phyloP scores from a whole-genome alignment of 2,329 filamentous ascomycete genomes.

The Fusarium sp. region DNA sequence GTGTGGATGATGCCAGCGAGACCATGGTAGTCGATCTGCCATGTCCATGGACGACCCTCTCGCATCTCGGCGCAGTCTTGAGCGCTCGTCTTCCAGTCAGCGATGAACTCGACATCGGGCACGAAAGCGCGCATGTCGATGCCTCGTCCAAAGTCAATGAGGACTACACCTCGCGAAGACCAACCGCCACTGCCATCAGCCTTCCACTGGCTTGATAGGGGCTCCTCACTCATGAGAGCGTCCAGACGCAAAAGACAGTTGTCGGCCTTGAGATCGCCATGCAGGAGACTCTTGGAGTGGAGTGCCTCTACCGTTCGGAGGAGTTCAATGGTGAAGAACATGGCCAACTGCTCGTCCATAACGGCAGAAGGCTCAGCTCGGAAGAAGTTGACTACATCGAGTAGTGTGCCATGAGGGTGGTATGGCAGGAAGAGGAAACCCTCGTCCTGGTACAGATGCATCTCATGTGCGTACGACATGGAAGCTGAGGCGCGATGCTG shows the following conservation, averaged over 20 bases:
- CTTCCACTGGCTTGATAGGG: conserved; percentile 70
- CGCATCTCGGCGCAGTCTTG: conserved; percentile 96
- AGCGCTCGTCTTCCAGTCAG: conserved; percentile 89
- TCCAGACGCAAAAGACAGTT: conserved; percentile 92
- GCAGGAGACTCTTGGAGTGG: conserved; percentile 79
- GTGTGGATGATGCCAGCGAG: conserved; percentile 87
- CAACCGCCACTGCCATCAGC: conserved; percentile 79
- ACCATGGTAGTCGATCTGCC: conserved; percentile 96
- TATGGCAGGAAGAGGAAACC: conserved; percentile 89
- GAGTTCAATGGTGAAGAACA: conserved; percentile 95
- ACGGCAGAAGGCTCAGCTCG: conserved; percentile 73
- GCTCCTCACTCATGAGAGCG: conserved; percentile 49
- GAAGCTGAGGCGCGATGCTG: conserved; percentile 76
- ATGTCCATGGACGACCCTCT: conserved; percentile 93
- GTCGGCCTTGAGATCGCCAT: conserved; percentile 94
- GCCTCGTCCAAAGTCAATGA: conserved; percentile 94
- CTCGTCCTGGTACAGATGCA: conserved; percentile 91
- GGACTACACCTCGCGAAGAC: conserved; percentile 76
- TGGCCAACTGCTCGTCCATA: conserved; percentile 89
- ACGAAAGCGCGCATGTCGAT: conserved; percentile 91
- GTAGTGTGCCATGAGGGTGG: conserved; percentile 85
- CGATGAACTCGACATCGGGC: conserved; percentile 79
- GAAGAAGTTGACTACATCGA: conserved; percentile 93
- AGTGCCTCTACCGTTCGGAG: conserved; percentile 88
- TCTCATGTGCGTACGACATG: conserved; percentile 82